phyloP scores from a whole-genome alignment of 805 yeast species.

The Hanseniaspora nectarophila region DNA sequence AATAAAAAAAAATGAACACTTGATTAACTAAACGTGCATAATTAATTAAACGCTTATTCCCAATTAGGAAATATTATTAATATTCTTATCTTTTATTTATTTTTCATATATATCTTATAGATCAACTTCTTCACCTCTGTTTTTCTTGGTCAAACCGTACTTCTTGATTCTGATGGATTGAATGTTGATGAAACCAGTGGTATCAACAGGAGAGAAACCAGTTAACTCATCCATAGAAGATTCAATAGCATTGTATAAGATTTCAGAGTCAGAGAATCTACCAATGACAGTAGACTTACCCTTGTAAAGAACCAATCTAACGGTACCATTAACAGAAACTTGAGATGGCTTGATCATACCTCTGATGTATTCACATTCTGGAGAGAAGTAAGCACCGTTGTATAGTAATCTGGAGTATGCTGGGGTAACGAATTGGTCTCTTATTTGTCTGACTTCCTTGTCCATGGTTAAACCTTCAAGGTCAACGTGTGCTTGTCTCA shows the following conservation, averaged over 20 bases:
- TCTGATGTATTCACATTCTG: conserved; percentile 94
- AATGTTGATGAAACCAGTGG: conserved; percentile 93
- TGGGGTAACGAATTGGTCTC: conserved; percentile 93
- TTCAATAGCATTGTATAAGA: conserved; percentile 93
- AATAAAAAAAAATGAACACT: too few relatives aligned
- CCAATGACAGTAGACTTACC: conserved; percentile 78
- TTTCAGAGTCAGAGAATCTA: conserved; percentile 90
- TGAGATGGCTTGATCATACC: conserved; percentile 91
- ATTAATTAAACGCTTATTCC: neutral
- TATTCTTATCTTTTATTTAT: neutral
- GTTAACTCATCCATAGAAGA: conserved; percentile 98
- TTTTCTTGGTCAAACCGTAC: conserved; percentile 90
- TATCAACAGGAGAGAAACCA: conserved; percentile 93
- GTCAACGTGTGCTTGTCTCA: conserved; percentile 90
- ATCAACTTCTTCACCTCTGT: conserved; percentile 44
- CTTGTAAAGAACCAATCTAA: conserved; percentile 87
- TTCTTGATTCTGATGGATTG: conserved; percentile 97
- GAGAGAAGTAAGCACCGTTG: conserved; percentile 96
- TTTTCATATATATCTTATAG: conserved; percentile 25
- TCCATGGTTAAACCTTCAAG: conserved; percentile 93
- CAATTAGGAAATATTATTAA: neutral
- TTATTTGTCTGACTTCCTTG: conserved; percentile 92
- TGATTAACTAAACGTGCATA: neutral
- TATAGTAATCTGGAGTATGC: conserved; percentile 79
- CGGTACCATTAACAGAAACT: conserved; percentile 88